Base-by-base conservation (phyloP, 805 yeast species). In the Ogataea zsoltii region DNA sequence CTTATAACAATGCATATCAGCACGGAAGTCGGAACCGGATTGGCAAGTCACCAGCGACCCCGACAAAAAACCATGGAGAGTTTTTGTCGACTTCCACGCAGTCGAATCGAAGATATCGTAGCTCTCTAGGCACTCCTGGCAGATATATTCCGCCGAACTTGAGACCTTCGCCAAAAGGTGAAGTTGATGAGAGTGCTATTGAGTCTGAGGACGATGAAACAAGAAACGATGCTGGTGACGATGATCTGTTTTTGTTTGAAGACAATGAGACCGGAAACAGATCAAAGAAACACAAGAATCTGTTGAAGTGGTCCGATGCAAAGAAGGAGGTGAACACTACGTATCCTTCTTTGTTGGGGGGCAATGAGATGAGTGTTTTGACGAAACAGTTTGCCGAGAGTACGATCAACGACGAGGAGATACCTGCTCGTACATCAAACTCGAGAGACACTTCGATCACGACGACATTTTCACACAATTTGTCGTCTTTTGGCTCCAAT, bases 101-200 rank as follows among this genome's bases (percentile, higher is more conserved):
- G 17, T 40, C 41, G 18, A 44, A 51, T 23, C 49, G 51, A 19
- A 52, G 44, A n/a, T 44, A 46, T 28, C 51, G 56, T n/a, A 54
- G 62, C 32, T 54, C 60, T 9, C 33, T 56, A 16, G 59, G 61
- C 33, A 51, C 75, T 5, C 65, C 71, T 31, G 86, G 86, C 3
- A 83, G 80, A 58, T 84, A 85, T 55, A 69, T 85, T 32, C 91
- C 91, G 16, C 90, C 90, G n/a, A 82, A 77, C 56, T 68, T 83
- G 52, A 72, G 90, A 60, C 50, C 41, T 3, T 76, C 79, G 0
- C 76, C 82, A 7, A 57, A 51, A 33, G 36, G 52, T 10, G 54
- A 53, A 15, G 15, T 48, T 15, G 58, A 49, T 7, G 59, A 58
- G 23, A 39, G 36, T 12, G 61, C 57, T 1, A 36, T 56, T 18